Base-by-base conservation (phyloP, 2,329 filamentous ascomycete genomes). In the Fusarium drepaniforme region DNA sequence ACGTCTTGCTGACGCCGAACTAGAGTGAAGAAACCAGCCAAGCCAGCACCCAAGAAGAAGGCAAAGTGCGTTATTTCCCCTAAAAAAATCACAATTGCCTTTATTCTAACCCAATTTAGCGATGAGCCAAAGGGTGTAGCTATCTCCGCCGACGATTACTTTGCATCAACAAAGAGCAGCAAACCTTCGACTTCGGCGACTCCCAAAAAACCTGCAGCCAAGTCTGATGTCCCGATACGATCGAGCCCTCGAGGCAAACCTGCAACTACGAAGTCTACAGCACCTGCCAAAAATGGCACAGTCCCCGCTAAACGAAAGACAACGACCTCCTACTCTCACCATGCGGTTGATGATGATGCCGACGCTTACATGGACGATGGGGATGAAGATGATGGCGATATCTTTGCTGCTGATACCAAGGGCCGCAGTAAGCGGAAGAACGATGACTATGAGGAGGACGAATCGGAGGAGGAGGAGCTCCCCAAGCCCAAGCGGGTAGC, bases 371-470 rank as follows among this genome's bases (percentile, higher is more conserved):
- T 93, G 75, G 90, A 94, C 23, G 93, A 94, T 64, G 92, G 92
- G 38, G 92, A 93, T 40, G 88, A 89, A 8, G 90, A 94, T 53
- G 92, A 90, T 4, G 93, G 90, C n/a, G 96, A 98, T 77, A 95
- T 98, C 23, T 96, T 96, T 82, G 93, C 92, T 16, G 92, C 93
- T 5, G 91, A 94, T 74, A 89, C 88, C 38, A 93, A 91, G 80
- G 89, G 89, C 58, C 86, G 89, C 53, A 90, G 89, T 67, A 94
- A 91, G 80, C 88, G 90, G 59, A 93, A 91, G 77, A 91, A 91
- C 46, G 94, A 97, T 79, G 92, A 94, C 64, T 94, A 96, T 66
- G 88, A 90, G 68, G 93, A 93, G 70, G 93, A 93, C 69, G 90
- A 91, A 23, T 93, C 92, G 57, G 94, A 97, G 65, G 93, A 95